These are phyloP conservation scores for Trichoderma semiorbis DNA, from an alignment of 2,329 filamentous ascomycete genomes.

Conservation along the genomic window DNA sequence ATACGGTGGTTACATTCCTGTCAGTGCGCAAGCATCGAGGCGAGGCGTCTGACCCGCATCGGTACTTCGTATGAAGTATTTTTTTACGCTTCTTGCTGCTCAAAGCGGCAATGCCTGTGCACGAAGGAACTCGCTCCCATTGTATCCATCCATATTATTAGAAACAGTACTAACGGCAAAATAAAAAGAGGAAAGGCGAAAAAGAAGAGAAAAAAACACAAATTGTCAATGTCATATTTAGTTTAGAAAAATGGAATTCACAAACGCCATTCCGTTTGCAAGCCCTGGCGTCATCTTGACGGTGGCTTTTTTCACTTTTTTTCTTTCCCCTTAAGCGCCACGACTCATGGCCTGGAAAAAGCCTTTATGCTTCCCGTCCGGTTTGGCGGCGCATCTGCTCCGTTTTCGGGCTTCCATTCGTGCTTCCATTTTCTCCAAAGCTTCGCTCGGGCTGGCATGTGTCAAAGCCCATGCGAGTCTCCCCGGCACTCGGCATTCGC, in stretches of 20 bases:
- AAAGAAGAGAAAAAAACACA: background rate
- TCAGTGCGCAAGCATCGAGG: background rate
- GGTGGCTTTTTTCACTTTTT: background rate
- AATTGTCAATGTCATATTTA: background rate
- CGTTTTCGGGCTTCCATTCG: constrained; percentile 17
- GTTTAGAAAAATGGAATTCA: background rate
- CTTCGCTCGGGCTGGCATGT: background rate
- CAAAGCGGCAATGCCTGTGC: background rate
- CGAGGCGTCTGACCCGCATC: background rate
- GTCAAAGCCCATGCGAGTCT: background rate
- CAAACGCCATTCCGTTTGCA: background rate
- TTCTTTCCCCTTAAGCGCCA: background rate
- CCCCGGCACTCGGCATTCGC: constrained; percentile 2
- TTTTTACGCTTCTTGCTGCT: background rate
- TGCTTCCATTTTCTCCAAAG: constrained; percentile 3
- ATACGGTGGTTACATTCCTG: background rate
- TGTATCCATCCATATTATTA: background rate
- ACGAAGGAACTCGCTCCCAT: background rate
- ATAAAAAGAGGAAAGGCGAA: background rate
- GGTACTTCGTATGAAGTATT: background rate
- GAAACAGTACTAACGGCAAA: background rate
- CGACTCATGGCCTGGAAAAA: constrained; percentile 6
- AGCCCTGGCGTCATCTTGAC: constrained; percentile 12
- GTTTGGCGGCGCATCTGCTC: background rate
- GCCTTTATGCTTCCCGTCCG: background rate